Percentiles rank a stretch among this genome's conserved stretches.
Evolutionary conservation across 73 alveolate genomes (phyloP).

Genomic region (Stentor roeselii): DNA sequence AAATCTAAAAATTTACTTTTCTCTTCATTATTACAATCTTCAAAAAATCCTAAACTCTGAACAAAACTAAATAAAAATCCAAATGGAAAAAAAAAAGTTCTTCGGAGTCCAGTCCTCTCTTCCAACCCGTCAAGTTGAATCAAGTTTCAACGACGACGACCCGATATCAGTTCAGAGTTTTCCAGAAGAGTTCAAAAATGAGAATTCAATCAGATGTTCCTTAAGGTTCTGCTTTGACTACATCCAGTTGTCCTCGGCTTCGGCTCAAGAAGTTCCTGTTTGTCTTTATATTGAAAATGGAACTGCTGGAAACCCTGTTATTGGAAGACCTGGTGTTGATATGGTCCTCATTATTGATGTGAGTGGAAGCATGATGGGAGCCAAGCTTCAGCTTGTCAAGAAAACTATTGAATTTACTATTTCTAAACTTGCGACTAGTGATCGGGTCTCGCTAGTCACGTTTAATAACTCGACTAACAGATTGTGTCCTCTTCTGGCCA

Average conservation of each 20-base stretch:
- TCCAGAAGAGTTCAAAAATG: not conserved
- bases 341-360: conserved; percentile 71
- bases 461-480: conserved; percentile 55
- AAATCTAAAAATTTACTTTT: no score
- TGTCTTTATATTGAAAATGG: not conserved
- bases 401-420: conserved; percentile 55
- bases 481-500: conserved; percentile 43
- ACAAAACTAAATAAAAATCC: no score
- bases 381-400: conserved; percentile 56
- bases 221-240: not conserved
- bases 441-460: conserved; percentile 54
- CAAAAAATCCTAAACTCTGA: no score
- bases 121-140: no score
- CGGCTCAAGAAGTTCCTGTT: conserved; percentile 1
- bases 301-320: not conserved
- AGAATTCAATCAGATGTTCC: not conserved
- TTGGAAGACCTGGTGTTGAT: conserved; percentile 60
- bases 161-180: not conserved
- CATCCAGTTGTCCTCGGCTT: not conserved
- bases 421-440: conserved; percentile 50
- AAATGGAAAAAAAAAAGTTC: no score
- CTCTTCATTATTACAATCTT: no score
- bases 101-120: no score
- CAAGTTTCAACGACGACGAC: not conserved
- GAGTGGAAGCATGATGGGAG: conserved; percentile 73